Evolutionary conservation across 768 basidiomycete genomes (phyloP).

Genomic region (Kwoniella sp.): DNA sequence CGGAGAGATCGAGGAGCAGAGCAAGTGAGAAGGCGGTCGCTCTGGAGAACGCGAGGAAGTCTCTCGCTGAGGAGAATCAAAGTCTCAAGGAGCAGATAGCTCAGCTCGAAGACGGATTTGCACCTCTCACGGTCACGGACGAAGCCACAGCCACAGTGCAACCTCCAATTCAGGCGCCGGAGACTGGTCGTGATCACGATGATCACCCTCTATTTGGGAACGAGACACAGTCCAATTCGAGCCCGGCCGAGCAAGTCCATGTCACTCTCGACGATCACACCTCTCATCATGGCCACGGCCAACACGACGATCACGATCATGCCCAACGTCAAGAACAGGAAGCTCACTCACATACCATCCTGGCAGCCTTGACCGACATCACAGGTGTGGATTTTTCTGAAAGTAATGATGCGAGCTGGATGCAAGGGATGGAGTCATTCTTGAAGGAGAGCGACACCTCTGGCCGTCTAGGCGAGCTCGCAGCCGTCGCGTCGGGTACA

Average conservation of each 20-base stretch:
- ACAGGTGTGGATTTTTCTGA: constrained; percentile 26
- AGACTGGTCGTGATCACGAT: not conserved
- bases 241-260: not conserved
- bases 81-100: constrained; percentile 37
- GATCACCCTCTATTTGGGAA: not conserved
- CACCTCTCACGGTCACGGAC: not conserved
- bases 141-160: not conserved
- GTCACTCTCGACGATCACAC: not conserved
- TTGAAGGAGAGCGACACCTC: constrained; percentile 36
- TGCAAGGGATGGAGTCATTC: constrained; percentile 38
- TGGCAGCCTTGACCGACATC: constrained; percentile 43
- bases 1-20: constrained; percentile 46
- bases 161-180: not conserved
- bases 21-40: constrained; percentile 36
- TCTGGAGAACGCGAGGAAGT: constrained; percentile 36
- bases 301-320: not conserved
- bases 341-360: constrained; percentile 42
- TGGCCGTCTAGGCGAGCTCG: constrained; percentile 46
- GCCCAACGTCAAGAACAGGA: constrained; percentile 26
- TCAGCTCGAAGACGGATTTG: constrained; percentile 1
- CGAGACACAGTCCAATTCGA: not conserved
- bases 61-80: constrained; percentile 43
- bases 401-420: constrained; percentile 33
- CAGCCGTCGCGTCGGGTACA: constrained; percentile 35
- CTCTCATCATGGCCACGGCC: constrained; percentile 1